Percentiles rank a stretch among this genome's conserved stretches.
phyloP scores from a whole-genome alignment of 2,329 filamentous ascomycete genomes.

The Fusarium drepaniforme region DNA sequence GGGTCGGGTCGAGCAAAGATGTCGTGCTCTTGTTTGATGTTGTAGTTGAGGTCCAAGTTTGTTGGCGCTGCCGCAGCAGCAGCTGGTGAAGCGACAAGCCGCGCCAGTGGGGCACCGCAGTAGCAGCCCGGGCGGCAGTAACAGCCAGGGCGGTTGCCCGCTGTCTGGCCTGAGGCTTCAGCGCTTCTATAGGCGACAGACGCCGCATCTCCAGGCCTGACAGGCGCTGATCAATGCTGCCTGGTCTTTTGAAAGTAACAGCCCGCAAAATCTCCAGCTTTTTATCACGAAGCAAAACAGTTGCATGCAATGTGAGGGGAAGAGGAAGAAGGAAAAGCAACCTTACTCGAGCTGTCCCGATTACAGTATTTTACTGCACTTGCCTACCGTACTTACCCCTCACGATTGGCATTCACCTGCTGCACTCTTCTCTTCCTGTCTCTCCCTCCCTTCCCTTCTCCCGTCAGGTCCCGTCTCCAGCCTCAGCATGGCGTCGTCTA shows the following conservation, averaged over 20 bases:
- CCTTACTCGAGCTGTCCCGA: neutral
- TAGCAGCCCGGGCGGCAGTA: neutral
- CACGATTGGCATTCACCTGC: conserved; percentile 32
- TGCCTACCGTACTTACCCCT: conserved; percentile 27
- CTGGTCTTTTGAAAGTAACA: neutral
- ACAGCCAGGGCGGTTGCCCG: neutral
- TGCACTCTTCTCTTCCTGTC: conserved; percentile 5
- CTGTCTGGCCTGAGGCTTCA: conserved; percentile 40
- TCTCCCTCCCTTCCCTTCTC: conserved; percentile 1
- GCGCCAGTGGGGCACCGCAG: conserved; percentile 26
- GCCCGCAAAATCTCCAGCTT: neutral
- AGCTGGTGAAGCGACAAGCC: conserved; percentile 12
- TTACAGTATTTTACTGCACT: neutral
- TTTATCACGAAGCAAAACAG: neutral
- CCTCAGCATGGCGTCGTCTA: conserved; percentile 44
- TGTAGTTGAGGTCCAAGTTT: conserved; percentile 37
- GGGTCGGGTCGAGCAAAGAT: neutral
- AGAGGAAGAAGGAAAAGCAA: neutral
- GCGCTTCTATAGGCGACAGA: conserved; percentile 40
- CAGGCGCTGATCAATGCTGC: neutral
- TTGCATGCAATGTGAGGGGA: conserved; percentile 9
- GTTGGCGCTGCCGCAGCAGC: conserved; percentile 9
- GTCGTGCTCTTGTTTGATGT: conserved; percentile 24
- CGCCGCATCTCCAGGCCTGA: conserved; percentile 33
- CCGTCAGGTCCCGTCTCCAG: neutral